phyloP scores from a whole-genome alignment of 2,329 filamentous ascomycete genomes.

The Alternaria burnsii region DNA sequence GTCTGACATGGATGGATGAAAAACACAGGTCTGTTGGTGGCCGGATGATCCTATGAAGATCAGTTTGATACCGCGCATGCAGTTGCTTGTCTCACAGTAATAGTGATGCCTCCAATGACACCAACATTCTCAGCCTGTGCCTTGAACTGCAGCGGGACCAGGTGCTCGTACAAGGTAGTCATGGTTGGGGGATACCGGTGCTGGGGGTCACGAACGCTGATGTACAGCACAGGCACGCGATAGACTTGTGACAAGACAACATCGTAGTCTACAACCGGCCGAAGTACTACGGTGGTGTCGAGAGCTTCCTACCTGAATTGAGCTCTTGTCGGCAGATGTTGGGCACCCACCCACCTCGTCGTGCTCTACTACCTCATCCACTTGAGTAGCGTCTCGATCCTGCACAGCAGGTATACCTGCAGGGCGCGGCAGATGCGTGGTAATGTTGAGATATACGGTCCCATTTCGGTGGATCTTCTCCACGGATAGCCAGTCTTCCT shows the following conservation, averaged over 20 bases:
- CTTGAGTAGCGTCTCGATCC: constrained; percentile 5
- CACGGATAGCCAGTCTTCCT: constrained; percentile 37
- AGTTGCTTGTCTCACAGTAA: constrained; percentile 39
- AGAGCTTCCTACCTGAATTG: constrained; percentile 28
- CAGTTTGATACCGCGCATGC: not conserved
- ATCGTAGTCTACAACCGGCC: constrained; percentile 47
- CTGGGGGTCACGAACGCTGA: constrained; percentile 40
- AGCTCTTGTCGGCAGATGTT: not conserved
- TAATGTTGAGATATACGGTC: constrained; percentile 32
- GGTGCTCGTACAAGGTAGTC: constrained; percentile 45
- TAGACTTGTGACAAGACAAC: constrained; percentile 56
- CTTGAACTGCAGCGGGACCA: constrained; percentile 48
- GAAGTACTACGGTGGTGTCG: not conserved
- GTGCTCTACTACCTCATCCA: constrained; percentile 25
- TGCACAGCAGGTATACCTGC: not conserved
- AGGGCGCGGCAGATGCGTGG: constrained; percentile 20
- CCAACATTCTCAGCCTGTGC: constrained; percentile 47
- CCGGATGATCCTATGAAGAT: constrained; percentile 75
- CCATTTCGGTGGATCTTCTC: constrained; percentile 24
- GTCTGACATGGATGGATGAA: constrained; percentile 95
- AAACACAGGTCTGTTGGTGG: constrained; percentile 79
- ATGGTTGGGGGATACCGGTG: constrained; percentile 43
- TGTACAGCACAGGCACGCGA: constrained; percentile 57
- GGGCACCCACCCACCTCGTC: constrained; percentile 25
- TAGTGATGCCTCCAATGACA: constrained; percentile 51